These are phyloP conservation scores for Calocera viscosa DNA, from an alignment of 768 basidiomycete species.

Conservation along the genomic window DNA sequence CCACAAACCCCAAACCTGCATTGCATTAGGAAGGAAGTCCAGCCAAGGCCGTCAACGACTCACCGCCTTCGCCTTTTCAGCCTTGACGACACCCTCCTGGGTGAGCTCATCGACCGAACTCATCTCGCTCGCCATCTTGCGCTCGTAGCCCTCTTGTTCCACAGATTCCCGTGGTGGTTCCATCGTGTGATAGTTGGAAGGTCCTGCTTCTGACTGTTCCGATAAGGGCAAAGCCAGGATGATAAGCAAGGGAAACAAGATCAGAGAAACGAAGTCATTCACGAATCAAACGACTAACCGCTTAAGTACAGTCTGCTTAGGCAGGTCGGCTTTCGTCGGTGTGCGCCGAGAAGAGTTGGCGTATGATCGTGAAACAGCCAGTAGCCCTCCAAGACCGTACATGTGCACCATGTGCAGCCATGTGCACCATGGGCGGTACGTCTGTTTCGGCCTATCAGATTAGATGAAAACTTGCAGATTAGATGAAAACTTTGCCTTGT, in stretches of 20 bases:
- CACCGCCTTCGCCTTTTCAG: background rate
- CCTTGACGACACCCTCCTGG: slow-evolving; percentile 10
- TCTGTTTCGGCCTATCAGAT: slow-evolving; percentile 3
- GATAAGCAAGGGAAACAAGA: background rate
- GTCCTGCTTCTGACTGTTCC: background rate
- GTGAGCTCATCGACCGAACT: background rate
- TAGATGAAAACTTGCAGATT: slow-evolving; percentile 4
- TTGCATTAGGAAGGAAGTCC: background rate
- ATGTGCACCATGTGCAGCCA: background rate
- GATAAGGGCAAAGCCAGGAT: background rate
- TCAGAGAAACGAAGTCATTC: background rate
- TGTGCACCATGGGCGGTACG: background rate
- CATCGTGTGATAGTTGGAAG: slow-evolving; percentile 5
- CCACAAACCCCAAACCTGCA: background rate
- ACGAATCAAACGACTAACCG: background rate
- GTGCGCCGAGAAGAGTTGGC: background rate
- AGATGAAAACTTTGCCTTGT: background rate
- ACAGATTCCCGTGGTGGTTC: background rate
- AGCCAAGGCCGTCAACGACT: background rate
- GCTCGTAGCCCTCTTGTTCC: background rate
- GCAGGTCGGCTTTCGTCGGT: background rate
- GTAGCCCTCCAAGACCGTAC: background rate
- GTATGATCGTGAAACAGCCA: background rate
- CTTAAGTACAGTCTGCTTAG: background rate
- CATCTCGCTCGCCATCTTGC: background rate